phyloP scores from a whole-genome alignment of 371 early-diverging fungal species.

The Ordospora colligata region DNA sequence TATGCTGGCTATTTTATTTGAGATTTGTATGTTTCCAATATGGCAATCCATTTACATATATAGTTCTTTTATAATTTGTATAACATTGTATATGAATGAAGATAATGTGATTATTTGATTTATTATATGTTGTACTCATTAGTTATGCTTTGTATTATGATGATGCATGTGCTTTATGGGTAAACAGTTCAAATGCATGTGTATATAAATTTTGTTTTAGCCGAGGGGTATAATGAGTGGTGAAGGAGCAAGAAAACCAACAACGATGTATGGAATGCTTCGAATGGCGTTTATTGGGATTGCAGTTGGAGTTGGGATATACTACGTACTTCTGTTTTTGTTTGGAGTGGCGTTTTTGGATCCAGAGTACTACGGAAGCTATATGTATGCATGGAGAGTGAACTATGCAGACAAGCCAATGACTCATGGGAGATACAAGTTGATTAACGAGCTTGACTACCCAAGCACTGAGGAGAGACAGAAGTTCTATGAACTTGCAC shows the following conservation, averaged over 20 bases:
- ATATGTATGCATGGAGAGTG: constrained; percentile 22
- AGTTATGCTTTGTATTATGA: too few relatives aligned
- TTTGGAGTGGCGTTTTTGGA: constrained; percentile 6
- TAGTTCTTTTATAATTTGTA: too few relatives aligned
- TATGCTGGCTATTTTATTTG: too few relatives aligned
- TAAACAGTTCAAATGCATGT: not conserved
- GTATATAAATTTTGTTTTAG: constrained; percentile 1
- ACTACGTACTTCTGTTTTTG: constrained; percentile 5
- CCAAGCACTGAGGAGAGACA: not conserved
- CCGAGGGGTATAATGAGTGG: not conserved
- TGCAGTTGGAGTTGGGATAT: not conserved
- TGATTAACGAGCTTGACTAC: constrained; percentile 10
- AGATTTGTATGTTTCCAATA: too few relatives aligned
- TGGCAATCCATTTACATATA: too few relatives aligned
- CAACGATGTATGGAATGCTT: not conserved
- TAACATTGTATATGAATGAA: too few relatives aligned
- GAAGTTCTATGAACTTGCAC: constrained; percentile 13
- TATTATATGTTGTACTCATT: too few relatives aligned
- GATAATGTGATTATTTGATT: too few relatives aligned
- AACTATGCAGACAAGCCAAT: constrained; percentile 30
- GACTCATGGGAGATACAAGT: constrained; percentile 32
- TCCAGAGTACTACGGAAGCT: constrained; percentile 6
- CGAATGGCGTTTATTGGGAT: not conserved
- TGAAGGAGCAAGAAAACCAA: not conserved
- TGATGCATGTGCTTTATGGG: too few relatives aligned